Evolutionary conservation across 148 eudicot species (phyloP).

Genomic region (Rhododendron molle): DNA sequence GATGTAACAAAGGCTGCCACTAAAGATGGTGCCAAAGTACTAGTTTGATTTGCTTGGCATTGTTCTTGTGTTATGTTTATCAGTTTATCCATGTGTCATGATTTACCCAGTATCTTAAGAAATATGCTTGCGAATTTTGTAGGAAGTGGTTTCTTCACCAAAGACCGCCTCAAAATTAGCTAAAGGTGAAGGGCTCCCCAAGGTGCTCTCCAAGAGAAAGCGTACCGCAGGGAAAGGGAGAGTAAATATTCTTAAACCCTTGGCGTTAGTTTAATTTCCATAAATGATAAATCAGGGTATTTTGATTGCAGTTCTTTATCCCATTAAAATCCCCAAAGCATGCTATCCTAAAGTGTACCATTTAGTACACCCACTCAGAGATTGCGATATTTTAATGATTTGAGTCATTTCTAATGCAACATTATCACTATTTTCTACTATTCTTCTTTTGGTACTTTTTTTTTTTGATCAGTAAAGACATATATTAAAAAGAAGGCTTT

Average conservation of each 20-base stretch:
- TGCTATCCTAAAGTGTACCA: neutral
- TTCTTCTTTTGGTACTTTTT: neutral
- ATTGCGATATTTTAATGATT: neutral
- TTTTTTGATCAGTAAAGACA: no score
- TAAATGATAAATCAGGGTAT: neutral
- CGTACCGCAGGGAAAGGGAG: slow-evolving; percentile 34
- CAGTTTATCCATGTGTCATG: neutral
- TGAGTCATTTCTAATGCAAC: neutral
- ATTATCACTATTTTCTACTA: neutral
- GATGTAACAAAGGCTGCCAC: slow-evolving; percentile 29
- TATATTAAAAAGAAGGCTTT: no score
- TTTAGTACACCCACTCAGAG: neutral
- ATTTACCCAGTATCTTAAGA: neutral
- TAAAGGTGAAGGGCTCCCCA: slow-evolving; percentile 42
- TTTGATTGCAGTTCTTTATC: neutral
- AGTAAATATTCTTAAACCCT: slow-evolving; percentile 23
- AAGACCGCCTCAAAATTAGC: slow-evolving; percentile 37
- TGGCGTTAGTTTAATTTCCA: neutral
- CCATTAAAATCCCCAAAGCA: neutral
- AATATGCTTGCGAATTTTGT: slow-evolving; percentile 9
- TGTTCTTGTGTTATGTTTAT: neutral
- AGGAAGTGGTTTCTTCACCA: slow-evolving; percentile 48
- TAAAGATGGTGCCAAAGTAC: slow-evolving; percentile 45
- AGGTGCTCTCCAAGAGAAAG: slow-evolving; percentile 59
- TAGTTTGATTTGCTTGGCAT: neutral